Percentiles rank a stretch among this genome's conserved stretches.
Conservation (phyloP, 2,329 filamentous ascomycete species). For the Incumbomyces delicatus region DNA sequence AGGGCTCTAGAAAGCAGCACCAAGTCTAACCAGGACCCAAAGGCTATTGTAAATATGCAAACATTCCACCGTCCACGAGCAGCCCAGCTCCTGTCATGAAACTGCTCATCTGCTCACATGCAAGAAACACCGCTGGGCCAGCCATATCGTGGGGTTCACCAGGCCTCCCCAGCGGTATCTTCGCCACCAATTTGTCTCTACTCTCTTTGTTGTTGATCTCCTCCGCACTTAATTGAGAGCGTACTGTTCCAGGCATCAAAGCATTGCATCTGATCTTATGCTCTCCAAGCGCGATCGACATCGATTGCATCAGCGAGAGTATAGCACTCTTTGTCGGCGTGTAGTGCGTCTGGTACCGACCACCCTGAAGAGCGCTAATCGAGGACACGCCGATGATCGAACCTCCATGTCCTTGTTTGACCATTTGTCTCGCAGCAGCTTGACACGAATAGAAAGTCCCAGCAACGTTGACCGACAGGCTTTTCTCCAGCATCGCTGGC, state of each 20-base stretch:
- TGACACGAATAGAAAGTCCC: constrained; percentile 40
- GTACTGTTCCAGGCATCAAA: constrained; percentile 70
- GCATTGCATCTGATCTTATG: constrained; percentile 75
- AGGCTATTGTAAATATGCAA: constrained; percentile 68
- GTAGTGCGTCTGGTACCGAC: constrained; percentile 71
- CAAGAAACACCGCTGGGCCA: constrained; percentile 77
- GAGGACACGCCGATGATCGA: constrained; percentile 15
- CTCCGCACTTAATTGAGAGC: constrained; percentile 74
- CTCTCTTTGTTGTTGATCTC: constrained; percentile 67
- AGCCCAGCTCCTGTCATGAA: constrained; percentile 53
- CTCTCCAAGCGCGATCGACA: constrained; percentile 66
- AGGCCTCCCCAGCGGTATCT: constrained; percentile 70
- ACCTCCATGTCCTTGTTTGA: constrained; percentile 30
- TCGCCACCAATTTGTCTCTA: constrained; percentile 65
- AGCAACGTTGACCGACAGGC: constrained; percentile 32
- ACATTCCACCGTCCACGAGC: constrained; percentile 75
- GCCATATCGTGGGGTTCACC: constrained; percentile 56
- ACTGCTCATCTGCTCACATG: constrained; percentile 63
- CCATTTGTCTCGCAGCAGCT: constrained; percentile 41
- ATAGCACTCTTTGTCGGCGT: constrained; percentile 83
- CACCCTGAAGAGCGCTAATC: constrained; percentile 42
- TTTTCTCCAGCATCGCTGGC: constrained; percentile 26
- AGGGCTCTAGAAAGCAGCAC: too few species aligned
- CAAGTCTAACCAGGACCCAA: too few species aligned
- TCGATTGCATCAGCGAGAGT: constrained; percentile 70